Evolutionary conservation across 208 protist species (phyloP).

Genomic region (Vickermania spadyakhi): DNA sequence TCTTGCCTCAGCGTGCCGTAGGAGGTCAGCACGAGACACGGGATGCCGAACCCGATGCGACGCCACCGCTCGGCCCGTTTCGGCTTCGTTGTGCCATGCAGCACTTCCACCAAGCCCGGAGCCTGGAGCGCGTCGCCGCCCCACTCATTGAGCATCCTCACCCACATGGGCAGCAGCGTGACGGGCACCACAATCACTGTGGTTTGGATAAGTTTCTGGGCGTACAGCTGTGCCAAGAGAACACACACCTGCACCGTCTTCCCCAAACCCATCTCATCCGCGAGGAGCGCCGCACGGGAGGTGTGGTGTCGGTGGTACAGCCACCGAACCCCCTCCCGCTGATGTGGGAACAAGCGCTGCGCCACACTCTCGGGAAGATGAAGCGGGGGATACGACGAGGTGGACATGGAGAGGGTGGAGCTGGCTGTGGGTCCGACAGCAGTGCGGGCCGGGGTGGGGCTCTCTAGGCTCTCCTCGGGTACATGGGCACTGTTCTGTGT

Average conservation of each 20-base stretch:
- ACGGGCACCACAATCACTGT: constrained; percentile 91
- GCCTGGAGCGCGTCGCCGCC: constrained; percentile 8
- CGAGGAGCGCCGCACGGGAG: constrained; percentile 92
- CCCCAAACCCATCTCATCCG: constrained; percentile 96
- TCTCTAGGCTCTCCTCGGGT: too few relatives aligned
- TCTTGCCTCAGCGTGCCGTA: constrained; percentile 81
- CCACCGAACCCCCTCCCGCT: constrained; percentile 93
- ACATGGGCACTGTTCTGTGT: too few relatives aligned
- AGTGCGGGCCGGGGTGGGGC: too few relatives aligned
- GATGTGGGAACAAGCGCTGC: constrained; percentile 86
- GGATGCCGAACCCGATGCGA: constrained; percentile 33
- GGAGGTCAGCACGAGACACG: constrained; percentile 63
- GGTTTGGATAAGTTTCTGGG: constrained; percentile 62
- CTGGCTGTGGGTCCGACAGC: too few relatives aligned
- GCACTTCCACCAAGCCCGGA: constrained; percentile 23
- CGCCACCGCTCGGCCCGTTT: constrained; percentile 47
- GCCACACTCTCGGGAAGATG: constrained; percentile 20
- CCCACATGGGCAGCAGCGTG: constrained; percentile 90
- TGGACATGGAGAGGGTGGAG: too few relatives aligned
- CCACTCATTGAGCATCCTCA: constrained; percentile 79
- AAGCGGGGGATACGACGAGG: too few relatives aligned
- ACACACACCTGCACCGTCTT: constrained; percentile 96
- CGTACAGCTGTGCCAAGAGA: constrained; percentile 87
- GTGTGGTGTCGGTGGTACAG: constrained; percentile 92
- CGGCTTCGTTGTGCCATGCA: constrained; percentile 39